Percentiles rank a stretch among this genome's conserved stretches.
phyloP scores from a whole-genome alignment of 1,284 basidiomycete genomes.

The Rhodotorula sp. region DNA sequence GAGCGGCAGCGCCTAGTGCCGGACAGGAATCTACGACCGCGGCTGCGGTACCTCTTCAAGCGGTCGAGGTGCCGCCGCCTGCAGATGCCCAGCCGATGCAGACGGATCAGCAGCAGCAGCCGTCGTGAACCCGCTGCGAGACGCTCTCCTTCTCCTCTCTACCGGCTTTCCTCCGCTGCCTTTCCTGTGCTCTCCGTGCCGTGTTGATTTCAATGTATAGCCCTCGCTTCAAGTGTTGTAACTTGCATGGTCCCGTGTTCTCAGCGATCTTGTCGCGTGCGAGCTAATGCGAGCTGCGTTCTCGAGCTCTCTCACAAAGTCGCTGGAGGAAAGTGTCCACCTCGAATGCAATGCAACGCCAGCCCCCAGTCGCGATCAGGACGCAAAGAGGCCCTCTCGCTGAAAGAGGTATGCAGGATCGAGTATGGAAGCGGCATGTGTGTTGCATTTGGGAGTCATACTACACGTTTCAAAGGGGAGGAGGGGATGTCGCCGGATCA shows the following conservation, averaged over 20 bases:
- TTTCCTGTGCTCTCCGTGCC: not conserved
- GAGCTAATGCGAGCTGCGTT: too few species aligned
- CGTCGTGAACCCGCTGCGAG: too few species aligned
- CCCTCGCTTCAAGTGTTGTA: not conserved
- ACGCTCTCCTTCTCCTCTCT: too few species aligned
- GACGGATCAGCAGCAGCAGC: constrained; percentile 1
- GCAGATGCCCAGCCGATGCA: constrained; percentile 12
- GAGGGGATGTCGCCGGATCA: not conserved
- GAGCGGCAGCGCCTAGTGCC: not conserved
- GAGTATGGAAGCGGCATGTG: too few species aligned
- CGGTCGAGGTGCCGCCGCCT: not conserved
- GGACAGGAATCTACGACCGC: not conserved
- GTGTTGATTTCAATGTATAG: not conserved
- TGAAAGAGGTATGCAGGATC: too few species aligned
- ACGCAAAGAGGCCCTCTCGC: too few species aligned
- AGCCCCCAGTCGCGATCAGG: too few species aligned
- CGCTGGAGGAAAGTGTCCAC: too few species aligned
- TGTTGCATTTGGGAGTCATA: not conserved
- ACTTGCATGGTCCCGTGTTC: not conserved
- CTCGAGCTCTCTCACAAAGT: too few species aligned
- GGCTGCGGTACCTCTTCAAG: not conserved
- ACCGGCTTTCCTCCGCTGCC: too few species aligned
- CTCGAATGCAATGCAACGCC: too few species aligned
- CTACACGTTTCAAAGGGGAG: too few species aligned
- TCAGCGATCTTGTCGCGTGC: not conserved